phyloP scores from a whole-genome alignment of 208 protist species.

The Zelonia costaricensis region DNA sequence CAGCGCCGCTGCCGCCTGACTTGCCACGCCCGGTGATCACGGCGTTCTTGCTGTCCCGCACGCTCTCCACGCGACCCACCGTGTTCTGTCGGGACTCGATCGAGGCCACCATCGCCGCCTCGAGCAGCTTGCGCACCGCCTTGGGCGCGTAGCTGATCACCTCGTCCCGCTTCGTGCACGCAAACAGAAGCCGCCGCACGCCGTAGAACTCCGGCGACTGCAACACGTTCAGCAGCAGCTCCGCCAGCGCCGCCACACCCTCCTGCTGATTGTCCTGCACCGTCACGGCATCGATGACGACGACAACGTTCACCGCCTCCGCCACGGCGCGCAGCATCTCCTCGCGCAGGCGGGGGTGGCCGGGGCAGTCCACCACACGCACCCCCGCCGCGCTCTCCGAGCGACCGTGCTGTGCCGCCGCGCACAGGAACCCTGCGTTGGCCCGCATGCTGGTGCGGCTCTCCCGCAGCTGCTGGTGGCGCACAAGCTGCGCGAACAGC shows the following conservation, averaged over 20 bases:
- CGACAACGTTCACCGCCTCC: slow-evolving; percentile 56
- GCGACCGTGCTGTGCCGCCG: neutral
- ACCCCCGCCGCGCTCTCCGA: slow-evolving; percentile 1
- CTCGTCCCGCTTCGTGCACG: slow-evolving; percentile 86
- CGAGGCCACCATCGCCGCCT: slow-evolving; percentile 56
- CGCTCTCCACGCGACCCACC: slow-evolving; percentile 58
- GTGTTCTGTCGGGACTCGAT: slow-evolving; percentile 51
- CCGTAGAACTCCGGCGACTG: slow-evolving; percentile 75
- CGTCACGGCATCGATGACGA: slow-evolving; percentile 74
- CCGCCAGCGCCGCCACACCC: slow-evolving; percentile 72
- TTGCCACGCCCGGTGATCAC: slow-evolving; percentile 20
- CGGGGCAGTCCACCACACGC: slow-evolving; percentile 74
- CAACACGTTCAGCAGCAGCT: slow-evolving; percentile 56
- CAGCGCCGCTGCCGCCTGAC: slow-evolving; percentile 2
- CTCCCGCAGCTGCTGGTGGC: slow-evolving; percentile 9
- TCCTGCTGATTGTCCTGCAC: slow-evolving; percentile 78
- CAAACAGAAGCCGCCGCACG: slow-evolving; percentile 60
- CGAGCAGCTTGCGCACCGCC: slow-evolving; percentile 72
- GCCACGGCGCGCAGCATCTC: slow-evolving; percentile 43
- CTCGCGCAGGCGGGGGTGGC: slow-evolving; percentile 71
- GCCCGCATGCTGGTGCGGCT: slow-evolving; percentile 73
- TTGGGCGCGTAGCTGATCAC: slow-evolving; percentile 80
- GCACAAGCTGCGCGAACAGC: slow-evolving; percentile 67
- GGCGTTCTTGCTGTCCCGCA: slow-evolving; percentile 55
- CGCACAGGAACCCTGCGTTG: slow-evolving; percentile 37